A percentile compares a stretch with the other conserved stretches of the same genome.
Conservation (phyloP, 306 rosid genomes). For the Inga oerstediana region DNA sequence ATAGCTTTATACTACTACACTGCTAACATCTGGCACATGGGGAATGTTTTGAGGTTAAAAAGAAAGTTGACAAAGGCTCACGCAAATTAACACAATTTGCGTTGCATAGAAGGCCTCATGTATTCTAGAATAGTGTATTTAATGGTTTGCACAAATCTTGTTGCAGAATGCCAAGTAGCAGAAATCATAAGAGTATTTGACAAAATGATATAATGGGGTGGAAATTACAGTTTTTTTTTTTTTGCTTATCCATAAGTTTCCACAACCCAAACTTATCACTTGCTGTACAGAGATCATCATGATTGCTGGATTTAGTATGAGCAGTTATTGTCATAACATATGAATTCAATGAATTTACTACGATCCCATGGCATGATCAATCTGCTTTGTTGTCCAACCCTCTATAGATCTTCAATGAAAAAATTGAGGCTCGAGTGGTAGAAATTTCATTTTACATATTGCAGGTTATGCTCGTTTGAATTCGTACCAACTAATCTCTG, state of each 20-base stretch:
- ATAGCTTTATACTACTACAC: not conserved
- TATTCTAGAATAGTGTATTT: not conserved
- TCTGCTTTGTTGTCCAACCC: not conserved
- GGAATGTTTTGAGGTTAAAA: not conserved
- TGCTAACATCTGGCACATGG: not conserved
- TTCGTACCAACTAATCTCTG: slow-evolving; percentile 40
- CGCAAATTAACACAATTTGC: not conserved
- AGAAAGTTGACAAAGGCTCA: not conserved
- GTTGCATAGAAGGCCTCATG: slow-evolving; percentile 3
- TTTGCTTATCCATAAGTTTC: slow-evolving; percentile 8
- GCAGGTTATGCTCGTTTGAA: slow-evolving; percentile 45
- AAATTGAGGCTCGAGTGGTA: slow-evolving; percentile 8
- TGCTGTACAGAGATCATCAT: not conserved
- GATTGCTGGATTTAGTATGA: not conserved
- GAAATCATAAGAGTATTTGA: not conserved
- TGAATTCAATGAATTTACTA: not conserved
- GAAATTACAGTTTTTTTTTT: not conserved
- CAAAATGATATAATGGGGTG: not conserved
- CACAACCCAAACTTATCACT: not conserved
- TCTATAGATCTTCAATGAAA: not conserved
- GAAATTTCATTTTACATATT: slow-evolving; percentile 34
- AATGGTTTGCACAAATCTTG: slow-evolving; percentile 21
- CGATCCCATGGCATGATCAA: slow-evolving; percentile 6
- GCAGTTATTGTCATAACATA: not conserved
- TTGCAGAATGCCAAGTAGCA: slow-evolving; percentile 9